A percentile compares a stretch with the other conserved stretches of the same genome.
Conservation (phyloP, 2,329 filamentous ascomycete species). For the Claviceps maximensis region DNA sequence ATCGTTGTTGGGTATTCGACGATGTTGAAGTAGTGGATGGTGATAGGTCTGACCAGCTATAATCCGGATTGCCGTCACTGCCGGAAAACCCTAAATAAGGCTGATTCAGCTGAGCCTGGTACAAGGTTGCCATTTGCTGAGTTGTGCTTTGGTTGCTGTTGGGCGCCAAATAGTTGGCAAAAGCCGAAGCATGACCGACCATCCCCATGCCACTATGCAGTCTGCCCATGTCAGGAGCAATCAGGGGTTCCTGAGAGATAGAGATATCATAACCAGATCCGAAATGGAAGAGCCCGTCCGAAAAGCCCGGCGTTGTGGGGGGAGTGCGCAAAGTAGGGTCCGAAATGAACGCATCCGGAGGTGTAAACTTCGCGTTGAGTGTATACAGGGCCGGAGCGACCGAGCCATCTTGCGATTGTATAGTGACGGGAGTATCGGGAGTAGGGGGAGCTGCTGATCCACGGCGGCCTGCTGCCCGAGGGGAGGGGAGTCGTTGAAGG, state of each 20-base stretch:
- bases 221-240: slow-evolving; percentile 32
- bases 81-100: slow-evolving; percentile 26
- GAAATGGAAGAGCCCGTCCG: slow-evolving; percentile 27
- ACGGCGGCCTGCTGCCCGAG: slow-evolving; percentile 24
- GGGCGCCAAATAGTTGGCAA: slow-evolving; percentile 34
- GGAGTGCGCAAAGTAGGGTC: slow-evolving; percentile 39
- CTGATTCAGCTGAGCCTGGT: slow-evolving; percentile 24
- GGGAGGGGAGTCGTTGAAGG: slow-evolving; percentile 29
- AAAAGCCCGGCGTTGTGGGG: slow-evolving; percentile 37
- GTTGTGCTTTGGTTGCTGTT: slow-evolving; percentile 23
- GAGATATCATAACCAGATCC: slow-evolving; percentile 26
- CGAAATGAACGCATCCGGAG: slow-evolving; percentile 18
- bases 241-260: slow-evolving; percentile 33
- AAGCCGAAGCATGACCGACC: slow-evolving; percentile 22
- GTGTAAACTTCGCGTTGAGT: slow-evolving; percentile 17
- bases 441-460: slow-evolving; percentile 34
- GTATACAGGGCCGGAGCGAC: slow-evolving; percentile 25
- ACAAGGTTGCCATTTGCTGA: slow-evolving; percentile 16
- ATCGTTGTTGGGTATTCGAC: slow-evolving; percentile 13
- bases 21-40: slow-evolving; percentile 20
- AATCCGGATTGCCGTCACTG: slow-evolving; percentile 28
- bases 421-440: slow-evolving; percentile 33
- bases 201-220: slow-evolving; percentile 36
- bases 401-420: slow-evolving; percentile 22
- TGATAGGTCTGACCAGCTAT: slow-evolving; percentile 36